A percentile compares a stretch with the other conserved stretches of the same genome.
phyloP scores from a whole-genome alignment of 306 rosid genomes.

The barrel medic (Medicago truncatula) region DNA sequence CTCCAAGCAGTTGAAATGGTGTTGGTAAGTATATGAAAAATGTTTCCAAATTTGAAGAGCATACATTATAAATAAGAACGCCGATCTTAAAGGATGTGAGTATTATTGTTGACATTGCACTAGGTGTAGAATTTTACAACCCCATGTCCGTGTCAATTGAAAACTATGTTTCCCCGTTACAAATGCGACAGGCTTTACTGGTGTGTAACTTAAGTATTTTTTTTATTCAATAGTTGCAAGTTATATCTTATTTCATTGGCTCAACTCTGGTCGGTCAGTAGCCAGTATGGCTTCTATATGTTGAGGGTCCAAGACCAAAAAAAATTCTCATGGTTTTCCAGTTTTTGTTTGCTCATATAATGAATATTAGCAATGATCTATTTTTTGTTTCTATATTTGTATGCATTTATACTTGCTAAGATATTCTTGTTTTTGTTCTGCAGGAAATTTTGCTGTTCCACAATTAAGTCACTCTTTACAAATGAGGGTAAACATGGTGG shows the following conservation, averaged over 20 bases:
- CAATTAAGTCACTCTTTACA: slow-evolving; percentile 74
- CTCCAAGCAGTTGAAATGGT: slow-evolving; percentile 22
- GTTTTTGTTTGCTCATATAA: slow-evolving; percentile 34
- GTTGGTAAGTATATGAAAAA: not conserved
- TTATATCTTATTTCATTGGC: not conserved
- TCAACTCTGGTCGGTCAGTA: not conserved
- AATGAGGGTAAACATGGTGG: slow-evolving; percentile 94
- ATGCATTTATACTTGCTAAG: slow-evolving; percentile 8
- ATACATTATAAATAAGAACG: not conserved
- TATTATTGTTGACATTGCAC: not conserved
- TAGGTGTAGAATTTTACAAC: not conserved
- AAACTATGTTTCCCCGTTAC: slow-evolving; percentile 11
- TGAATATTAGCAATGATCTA: slow-evolving; percentile 3
- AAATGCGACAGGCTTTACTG: slow-evolving; percentile 3
- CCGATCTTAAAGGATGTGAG: not conserved
- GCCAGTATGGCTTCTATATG: not conserved
- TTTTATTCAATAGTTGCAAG: slow-evolving; percentile 15
- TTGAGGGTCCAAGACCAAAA: slow-evolving; percentile 7
- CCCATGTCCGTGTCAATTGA: not conserved
- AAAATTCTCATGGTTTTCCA: not conserved
- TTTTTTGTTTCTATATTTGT: slow-evolving; percentile 20
- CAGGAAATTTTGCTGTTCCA: slow-evolving; percentile 81
- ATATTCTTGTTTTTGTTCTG: slow-evolving; percentile 46
- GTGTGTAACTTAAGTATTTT: not conserved
- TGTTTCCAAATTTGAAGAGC: slow-evolving; percentile 21